phyloP scores from a whole-genome alignment of 75 land plant genomes.

The Pinus taeda region DNA sequence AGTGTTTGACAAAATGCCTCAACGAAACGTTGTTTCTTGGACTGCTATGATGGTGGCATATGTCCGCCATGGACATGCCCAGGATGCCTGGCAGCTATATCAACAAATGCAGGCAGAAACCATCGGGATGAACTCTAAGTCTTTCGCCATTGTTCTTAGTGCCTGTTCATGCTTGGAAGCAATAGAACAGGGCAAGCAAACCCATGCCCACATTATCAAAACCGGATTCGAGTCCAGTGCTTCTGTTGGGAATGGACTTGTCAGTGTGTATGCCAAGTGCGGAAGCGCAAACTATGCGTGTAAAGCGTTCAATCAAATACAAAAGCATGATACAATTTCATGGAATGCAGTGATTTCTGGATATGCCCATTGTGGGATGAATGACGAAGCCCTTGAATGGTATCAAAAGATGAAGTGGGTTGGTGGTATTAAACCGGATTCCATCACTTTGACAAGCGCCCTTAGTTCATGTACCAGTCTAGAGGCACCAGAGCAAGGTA shows the following conservation, averaged over 20 bases:
- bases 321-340: constrained; percentile 22
- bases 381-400: constrained; percentile 33
- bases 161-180: background rate
- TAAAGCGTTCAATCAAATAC: constrained; percentile 7
- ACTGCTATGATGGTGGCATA: constrained; percentile 16
- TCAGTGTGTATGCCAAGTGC: constrained; percentile 28
- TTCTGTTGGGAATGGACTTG: constrained; percentile 20
- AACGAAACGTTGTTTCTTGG: too few relatives aligned
- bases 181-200: background rate
- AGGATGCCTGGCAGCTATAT: constrained; percentile 11
- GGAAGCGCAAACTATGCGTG: constrained; percentile 11
- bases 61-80: constrained; percentile 3
- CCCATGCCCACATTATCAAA: constrained; percentile 14
- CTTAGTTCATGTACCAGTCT: constrained; percentile 53
- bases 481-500: constrained; percentile 14
- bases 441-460: constrained; percentile 40
- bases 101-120: constrained; percentile 11
- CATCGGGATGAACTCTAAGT: constrained; percentile 6
- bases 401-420: constrained; percentile 34
- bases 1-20: too few relatives aligned
- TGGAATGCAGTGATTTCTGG: constrained; percentile 71
- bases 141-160: constrained; percentile 10
- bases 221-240: constrained; percentile 14
- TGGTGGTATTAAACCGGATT: constrained; percentile 26
- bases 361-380: constrained; percentile 29